Percentiles rank a stretch among this genome's conserved stretches.
These are phyloP conservation scores for Colletotrichum caudatum DNA, from an alignment of 2,329 filamentous ascomycete genomes.

Conservation along the genomic window DNA sequence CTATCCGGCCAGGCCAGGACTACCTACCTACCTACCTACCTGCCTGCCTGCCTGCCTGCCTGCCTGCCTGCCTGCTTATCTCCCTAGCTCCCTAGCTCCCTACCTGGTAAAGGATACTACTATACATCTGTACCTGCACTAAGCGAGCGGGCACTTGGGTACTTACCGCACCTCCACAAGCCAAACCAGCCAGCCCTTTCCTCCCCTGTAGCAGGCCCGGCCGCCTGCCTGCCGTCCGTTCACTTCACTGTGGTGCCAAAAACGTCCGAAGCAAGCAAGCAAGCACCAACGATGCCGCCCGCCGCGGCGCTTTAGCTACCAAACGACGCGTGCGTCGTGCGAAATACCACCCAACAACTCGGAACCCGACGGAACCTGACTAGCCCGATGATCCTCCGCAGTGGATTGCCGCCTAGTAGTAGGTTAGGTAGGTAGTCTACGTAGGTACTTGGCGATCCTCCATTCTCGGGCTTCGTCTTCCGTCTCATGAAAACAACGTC, in stretches of 20 bases:
- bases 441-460: conserved; percentile 23
- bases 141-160: conserved; percentile 22
- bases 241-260: conserved; percentile 16
- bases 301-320: conserved; percentile 24
- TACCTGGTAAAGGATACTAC: too few relatives aligned
- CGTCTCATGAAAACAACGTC: conserved; percentile 26
- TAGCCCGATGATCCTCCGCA: conserved; percentile 34
- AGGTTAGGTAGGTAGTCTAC: background rate
- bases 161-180: conserved; percentile 28
- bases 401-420: conserved; percentile 5
- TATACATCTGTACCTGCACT: background rate
- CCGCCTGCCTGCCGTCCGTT: background rate
- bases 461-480: conserved; percentile 24
- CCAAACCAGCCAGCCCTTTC: conserved; percentile 9
- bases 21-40: too few relatives aligned
- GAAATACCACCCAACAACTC: conserved; percentile 14
- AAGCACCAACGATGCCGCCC: background rate
- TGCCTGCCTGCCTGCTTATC: too few relatives aligned
- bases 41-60: too few relatives aligned
- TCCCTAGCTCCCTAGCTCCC: too few relatives aligned
- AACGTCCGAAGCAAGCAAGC: conserved; percentile 2
- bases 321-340: conserved; percentile 26
- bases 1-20: conserved; percentile 18
- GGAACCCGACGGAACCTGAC: conserved; percentile 29
- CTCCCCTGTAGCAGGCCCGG: conserved; percentile 16